Evolutionary conservation across 2,329 filamentous ascomycete species (phyloP), one percentile per base, ranked within the genome.

Genomic region (Claviceps sp.): DNA sequence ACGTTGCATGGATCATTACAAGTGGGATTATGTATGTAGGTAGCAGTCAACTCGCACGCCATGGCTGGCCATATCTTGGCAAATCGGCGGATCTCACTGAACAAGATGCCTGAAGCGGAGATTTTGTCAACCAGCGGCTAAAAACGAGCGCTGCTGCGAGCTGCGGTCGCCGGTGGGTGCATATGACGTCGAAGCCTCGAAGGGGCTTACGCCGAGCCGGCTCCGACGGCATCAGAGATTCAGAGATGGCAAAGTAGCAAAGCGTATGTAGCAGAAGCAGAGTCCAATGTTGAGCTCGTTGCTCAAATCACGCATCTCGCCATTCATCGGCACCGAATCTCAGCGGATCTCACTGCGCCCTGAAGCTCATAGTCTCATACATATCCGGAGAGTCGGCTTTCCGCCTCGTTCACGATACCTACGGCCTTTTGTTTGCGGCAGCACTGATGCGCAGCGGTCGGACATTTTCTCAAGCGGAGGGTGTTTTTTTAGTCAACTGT

Each of bases 161-260:
- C 14, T 9, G 18, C 7, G n/a, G 18, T 42, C 22, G 22, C 22
- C 22, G 22, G 22, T 22, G 18, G 40, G 9, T 20, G 40, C 9
- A 42, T 13, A 22, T 42, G 18, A 34, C 51, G 57, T 59, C 56
- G 50, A 42, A 24, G 30, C 51, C 56, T 59, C 56, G 50, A 42
- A 24, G 30, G 50, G 41, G 47, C 18, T 42, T 9, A 55, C 49
- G 56, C 57, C 55, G 57, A 56, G 56, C 55, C 56, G 55, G 57
- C 56, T 56, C 54, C 56, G 53, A 54, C 55, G 57, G 57, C 49
- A 51, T 41, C 53, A 22, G 30, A 20, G 37, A 11, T 26, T 18
- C 18, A 18, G 30, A 20, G 37, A 11, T 26, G n/a, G 14, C 36
- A 38, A 30, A 30, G 30, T 4, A 30, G 30, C 30, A 30, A 9